phyloP scores from a whole-genome alignment of 2,329 filamentous ascomycete species.

The Penicillium sp. region DNA sequence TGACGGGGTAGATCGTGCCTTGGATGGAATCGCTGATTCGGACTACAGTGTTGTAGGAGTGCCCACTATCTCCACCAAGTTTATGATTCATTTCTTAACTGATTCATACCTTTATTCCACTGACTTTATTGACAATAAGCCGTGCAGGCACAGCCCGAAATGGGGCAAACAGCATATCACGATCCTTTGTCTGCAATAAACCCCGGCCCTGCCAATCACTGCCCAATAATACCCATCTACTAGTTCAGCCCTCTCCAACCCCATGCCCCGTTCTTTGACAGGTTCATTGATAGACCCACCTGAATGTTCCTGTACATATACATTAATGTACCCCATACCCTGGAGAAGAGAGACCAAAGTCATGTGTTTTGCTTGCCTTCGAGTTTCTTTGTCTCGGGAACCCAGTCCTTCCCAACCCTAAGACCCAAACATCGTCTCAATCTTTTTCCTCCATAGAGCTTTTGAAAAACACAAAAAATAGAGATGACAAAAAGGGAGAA shows the following conservation, averaged over 20 bases:
- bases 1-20: background rate
- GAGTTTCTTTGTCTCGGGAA: conserved; percentile 2
- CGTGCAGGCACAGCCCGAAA: background rate
- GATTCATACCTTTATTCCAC: background rate
- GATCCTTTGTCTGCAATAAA: background rate
- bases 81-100: background rate
- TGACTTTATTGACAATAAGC: background rate
- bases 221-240: background rate
- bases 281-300: background rate
- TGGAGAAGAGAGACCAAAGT: background rate
- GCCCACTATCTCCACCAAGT: background rate
- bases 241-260: background rate
- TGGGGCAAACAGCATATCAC: background rate
- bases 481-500: background rate
- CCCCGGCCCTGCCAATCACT: background rate
- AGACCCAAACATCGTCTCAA: background rate
- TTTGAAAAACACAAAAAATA: background rate
- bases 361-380: background rate
- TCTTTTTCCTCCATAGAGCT: background rate
- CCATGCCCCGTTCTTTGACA: background rate
- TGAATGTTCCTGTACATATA: background rate
- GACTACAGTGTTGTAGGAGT: background rate
- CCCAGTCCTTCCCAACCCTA: background rate
- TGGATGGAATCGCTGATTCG: background rate
- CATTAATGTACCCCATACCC: background rate